phyloP scores from a whole-genome alignment of 805 yeast genomes.

The Wickerhamiella occidentalis region DNA sequence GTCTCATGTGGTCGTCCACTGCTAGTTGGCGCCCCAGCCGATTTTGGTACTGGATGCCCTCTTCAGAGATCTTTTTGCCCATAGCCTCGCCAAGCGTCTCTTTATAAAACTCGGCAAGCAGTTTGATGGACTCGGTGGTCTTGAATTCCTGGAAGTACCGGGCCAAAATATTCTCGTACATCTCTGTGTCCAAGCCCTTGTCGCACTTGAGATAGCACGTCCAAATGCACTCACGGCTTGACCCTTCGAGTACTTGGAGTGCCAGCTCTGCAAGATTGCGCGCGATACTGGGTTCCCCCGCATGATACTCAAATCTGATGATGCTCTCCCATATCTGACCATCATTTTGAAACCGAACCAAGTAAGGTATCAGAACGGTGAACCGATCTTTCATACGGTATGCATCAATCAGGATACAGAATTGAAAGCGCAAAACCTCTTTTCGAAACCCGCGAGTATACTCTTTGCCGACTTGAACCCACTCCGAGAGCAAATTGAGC shows the following conservation, averaged over 20 bases:
- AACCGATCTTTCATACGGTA: background rate
- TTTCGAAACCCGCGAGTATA: background rate
- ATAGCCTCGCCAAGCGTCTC: background rate
- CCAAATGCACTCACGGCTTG: background rate
- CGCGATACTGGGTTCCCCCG: background rate
- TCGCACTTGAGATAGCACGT: background rate
- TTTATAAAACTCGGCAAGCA: background rate
- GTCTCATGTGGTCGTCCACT: background rate
- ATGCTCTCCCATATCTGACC: background rate
- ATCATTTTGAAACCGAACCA: background rate
- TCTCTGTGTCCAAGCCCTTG: background rate
- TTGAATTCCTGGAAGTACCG: background rate
- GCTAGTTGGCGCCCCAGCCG: background rate
- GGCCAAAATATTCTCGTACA: background rate
- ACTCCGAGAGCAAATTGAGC: background rate
- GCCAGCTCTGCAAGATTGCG: background rate
- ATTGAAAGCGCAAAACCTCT: background rate
- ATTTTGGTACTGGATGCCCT: background rate
- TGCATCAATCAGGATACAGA: background rate
- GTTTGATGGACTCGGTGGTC: background rate
- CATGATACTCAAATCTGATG: background rate
- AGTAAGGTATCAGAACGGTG: background rate
- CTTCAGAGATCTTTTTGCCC: background rate
- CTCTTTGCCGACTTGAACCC: background rate
- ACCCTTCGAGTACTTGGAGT: background rate